Evolutionary conservation across 2,329 filamentous ascomycete species (phyloP), one percentile per base, ranked within the genome.

Genomic region (Neoscytalidium dimidiatum): DNA sequence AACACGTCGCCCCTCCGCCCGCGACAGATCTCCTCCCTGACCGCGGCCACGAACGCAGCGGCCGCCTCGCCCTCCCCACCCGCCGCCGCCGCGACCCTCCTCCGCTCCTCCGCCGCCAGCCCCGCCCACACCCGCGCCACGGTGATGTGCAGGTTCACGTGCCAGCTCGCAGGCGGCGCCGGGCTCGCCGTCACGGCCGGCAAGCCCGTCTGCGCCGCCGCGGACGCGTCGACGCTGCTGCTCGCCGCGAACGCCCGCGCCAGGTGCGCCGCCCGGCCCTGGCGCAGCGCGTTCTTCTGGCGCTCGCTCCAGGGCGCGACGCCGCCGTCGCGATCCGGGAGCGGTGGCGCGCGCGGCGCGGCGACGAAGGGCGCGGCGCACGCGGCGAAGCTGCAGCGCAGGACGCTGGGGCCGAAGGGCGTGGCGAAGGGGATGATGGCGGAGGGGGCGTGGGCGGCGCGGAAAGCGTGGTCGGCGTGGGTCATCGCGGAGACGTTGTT

Each of bases 121-220:
- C 44, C 41, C 1, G 67, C 65, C 75, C 74, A 76, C 14, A 68
- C 68, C 13, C 71, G 64, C 28, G 67, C 73, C 26, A 75, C 69
- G 62, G 60, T 69, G 5, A 72, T 69, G 46, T 77, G 74, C 29
- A 74, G 35, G 21, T 71, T 77, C 6, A 43, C 64, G 57, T 76
- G 73, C 9, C 64, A 64, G 6, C 71, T 72, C 2, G 64, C 65
- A 1, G 75, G 74, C 8, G 72, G 66, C 2, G 52, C 62, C 0
- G 72, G 71, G 0, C 51, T 58, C 3, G 52, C 41, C 0, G 69
- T 67, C 4, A 66, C 67, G 38, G 72, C 70, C 0, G 75, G 74
- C 11, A 77, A 66, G 1, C 75, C 75, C 3, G 73, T 75, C 19
- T 61, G 41, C 68, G 33, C 70, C 74, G 33, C 31, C 8, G 17